Evolutionary conservation across 2,329 filamentous ascomycete genomes (phyloP).

Genomic region (Alternaria panax): DNA sequence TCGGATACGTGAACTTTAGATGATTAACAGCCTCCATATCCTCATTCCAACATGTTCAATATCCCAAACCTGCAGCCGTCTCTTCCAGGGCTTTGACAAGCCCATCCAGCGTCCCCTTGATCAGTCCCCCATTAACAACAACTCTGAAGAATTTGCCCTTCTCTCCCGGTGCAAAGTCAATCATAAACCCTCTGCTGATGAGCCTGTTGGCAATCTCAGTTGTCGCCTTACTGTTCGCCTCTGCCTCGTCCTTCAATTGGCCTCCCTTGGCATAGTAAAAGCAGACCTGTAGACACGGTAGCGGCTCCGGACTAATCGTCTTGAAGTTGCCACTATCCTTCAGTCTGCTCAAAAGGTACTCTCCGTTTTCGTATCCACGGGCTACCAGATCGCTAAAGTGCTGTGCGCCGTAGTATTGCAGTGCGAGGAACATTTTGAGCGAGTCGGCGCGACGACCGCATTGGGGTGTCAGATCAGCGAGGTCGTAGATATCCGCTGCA

Average conservation of each 20-base stretch:
- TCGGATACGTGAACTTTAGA: background rate
- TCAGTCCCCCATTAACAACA: conserved; percentile 70
- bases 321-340: conserved; percentile 66
- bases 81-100: conserved; percentile 64
- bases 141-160: conserved; percentile 72
- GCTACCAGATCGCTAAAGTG: conserved; percentile 73
- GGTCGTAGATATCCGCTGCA: conserved; percentile 73
- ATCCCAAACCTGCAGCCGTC: conserved; percentile 45
- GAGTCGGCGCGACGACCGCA: conserved; percentile 87
- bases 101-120: conserved; percentile 51
- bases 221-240: conserved; percentile 64
- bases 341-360: conserved; percentile 70
- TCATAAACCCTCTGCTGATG: conserved; percentile 70
- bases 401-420: conserved; percentile 83
- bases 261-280: conserved; percentile 81
- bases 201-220: conserved; percentile 62
- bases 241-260: conserved; percentile 53
- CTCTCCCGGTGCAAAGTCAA: conserved; percentile 70
- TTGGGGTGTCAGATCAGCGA: conserved; percentile 91
- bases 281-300: conserved; percentile 87
- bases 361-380: conserved; percentile 74
- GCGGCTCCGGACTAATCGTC: conserved; percentile 76
- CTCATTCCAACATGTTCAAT: conserved; percentile 10
- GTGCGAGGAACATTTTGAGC: conserved; percentile 85
- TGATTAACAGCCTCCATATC: background rate